Base-by-base conservation (phyloP, 805 yeast genomes). In the Cyberlindnera samutprakarnensis region DNA sequence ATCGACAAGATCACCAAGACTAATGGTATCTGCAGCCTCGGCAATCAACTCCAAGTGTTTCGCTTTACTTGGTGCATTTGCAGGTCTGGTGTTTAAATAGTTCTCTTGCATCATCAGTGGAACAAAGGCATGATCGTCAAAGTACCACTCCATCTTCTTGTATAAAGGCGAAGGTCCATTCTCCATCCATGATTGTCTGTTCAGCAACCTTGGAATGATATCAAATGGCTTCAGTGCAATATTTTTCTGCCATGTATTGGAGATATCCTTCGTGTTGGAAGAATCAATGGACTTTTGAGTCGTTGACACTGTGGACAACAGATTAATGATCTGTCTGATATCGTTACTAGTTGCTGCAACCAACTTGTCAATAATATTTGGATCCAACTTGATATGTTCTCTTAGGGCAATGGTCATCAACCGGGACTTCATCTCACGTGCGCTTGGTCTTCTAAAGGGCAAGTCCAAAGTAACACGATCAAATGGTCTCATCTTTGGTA, bases 41-140 rank as follows among this genome's bases (percentile, higher is more conserved):
- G 85, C 80, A 1, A 80, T 76, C 13, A 76, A 61, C 41, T 70
- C 65, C 37, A 90, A 57, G 42, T 77, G 84, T 9, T 69, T 63
- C 16, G 60, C 43, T n/a, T 70, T 62, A 9, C 64, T 42, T 35
- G 61, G 50, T 13, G 63, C 58, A 18, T 57, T 56, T 7, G 64
- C 38, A 2, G 94, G 95, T 25, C 61, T 62, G 0, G 94, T 78
- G 22, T 59, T 60, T 30, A 85, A 56, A 53, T 92, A 92, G 59
- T 92, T 92, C 54, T 92, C 98, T 52, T 90, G 96, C 32, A 92
- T 72, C 97, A 92, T 90, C 39, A 90, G 66, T 5, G 98, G 97
- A 2, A 94, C 78, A 53, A 92, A 81, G 51, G 87, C 96, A 58
- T 85, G 83, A 57, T 92, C 98, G 56, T 86, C 87, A 64, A 92